Conservation (phyloP, 176 grass and related monocot species). For the Aegilops tauschii region DNA sequence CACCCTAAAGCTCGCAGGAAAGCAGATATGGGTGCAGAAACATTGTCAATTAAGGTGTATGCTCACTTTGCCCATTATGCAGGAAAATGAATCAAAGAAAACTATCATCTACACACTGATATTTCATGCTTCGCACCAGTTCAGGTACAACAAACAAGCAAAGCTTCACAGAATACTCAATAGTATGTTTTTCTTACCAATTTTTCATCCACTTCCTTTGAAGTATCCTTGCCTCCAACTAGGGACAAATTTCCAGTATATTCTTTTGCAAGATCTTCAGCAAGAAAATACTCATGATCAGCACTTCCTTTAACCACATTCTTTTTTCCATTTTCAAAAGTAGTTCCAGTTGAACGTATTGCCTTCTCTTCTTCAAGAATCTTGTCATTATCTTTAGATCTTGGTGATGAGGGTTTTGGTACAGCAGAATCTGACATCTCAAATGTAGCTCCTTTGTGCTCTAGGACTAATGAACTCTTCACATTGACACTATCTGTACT, state of each 20-base stretch:
- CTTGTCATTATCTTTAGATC: conserved; percentile 40
- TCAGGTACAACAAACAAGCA: conserved; percentile 18
- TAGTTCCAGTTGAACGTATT: conserved; percentile 33
- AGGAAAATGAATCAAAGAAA: neutral
- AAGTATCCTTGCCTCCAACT: conserved; percentile 20
- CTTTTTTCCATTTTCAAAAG: conserved; percentile 47
- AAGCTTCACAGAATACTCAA: conserved; percentile 22
- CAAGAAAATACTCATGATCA: conserved; percentile 26
- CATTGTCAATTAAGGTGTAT: neutral
- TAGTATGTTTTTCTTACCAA: conserved; percentile 47
- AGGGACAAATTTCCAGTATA: conserved; percentile 27
- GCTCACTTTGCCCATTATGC: neutral
- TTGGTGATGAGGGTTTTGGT: conserved; percentile 27
- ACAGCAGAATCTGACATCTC: conserved; percentile 41
- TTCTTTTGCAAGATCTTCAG: conserved; percentile 46
- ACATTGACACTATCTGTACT: conserved; percentile 23
- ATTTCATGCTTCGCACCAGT: conserved; percentile 16
- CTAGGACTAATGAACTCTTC: conserved; percentile 30
- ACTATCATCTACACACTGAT: neutral
- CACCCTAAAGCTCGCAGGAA: neutral
- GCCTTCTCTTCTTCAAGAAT: conserved; percentile 33
- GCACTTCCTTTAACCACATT: conserved; percentile 37
- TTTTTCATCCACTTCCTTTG: conserved; percentile 43
- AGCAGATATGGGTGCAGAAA: neutral
- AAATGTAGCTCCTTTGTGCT: conserved; percentile 30